Evolutionary conservation across 2,329 filamentous ascomycete species (phyloP), one percentile per base, ranked within the genome.

Genomic region (Paramyrothecium sp.): DNA sequence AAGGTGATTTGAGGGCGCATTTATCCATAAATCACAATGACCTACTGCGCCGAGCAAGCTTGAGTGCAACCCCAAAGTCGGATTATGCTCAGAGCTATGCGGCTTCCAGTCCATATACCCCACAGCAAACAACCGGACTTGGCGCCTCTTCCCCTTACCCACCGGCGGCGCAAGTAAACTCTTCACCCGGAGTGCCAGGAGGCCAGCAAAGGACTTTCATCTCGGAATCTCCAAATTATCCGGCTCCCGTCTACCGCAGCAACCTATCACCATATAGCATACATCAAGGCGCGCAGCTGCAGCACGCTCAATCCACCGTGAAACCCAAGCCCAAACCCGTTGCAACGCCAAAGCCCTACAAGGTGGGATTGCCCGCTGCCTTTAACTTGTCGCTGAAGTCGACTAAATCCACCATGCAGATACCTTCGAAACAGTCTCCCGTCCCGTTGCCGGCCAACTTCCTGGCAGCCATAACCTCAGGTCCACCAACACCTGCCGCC

Each of bases 1-100:
- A 86, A 67, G 82, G 81, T 20, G 80, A 80, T 51, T 59, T 80
- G 19, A 73, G 75, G 52, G 76, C 77, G 19, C 78, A 81, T 57
- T 59, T 82, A 49, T 75, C 79, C 69, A 62, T 67, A 13, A 70
- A 67, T 52, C 65, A 67, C 19, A 61, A 63, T 19, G 65, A 69
- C 8, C 52, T 68, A n/a, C 53, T 70, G 38, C 63, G 63, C 51
- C 74, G 72, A n/a, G 55, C 63, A 17, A 57, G 55, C 8, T 19
- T 63, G 44, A 58, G 26, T 8, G 48, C 54, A 22, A 52, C 53
- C 2, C 17, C 21, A 7, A 54, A 51, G 12, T 38, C 44, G n/a
- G 53, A 49, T n/a, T 21, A 56, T 20, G 41, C n/a, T 17, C 12
- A 53, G 5, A 52, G 17, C 26, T 53, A 38, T 30, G 30, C 19